Evolutionary conservation across 345 rosid genomes (phyloP).

Genomic region (Camelina hispida): DNA sequence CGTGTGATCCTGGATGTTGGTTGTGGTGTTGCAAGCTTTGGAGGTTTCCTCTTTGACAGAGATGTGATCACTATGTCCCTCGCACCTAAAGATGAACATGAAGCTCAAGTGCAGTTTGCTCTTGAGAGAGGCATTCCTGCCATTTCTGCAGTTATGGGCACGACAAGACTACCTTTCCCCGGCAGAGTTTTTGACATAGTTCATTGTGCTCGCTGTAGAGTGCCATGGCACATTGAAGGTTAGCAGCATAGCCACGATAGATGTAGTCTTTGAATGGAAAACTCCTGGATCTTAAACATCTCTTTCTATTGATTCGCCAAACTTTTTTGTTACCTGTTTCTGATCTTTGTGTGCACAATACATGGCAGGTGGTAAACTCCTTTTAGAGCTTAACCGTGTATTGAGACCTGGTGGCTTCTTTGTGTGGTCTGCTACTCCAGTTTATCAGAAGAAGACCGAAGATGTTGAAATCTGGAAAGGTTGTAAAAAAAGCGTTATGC

Average conservation of each 20-base stretch:
- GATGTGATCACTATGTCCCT: conserved; percentile 89
- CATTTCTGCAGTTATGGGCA: conserved; percentile 98
- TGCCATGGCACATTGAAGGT: conserved; percentile 99
- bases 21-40: conserved; percentile 99
- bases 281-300: neutral
- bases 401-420: conserved; percentile 91
- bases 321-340: neutral
- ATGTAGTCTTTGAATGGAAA: conserved; percentile 24
- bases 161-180: conserved; percentile 92
- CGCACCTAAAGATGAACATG: conserved; percentile 99
- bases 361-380: conserved; percentile 84
- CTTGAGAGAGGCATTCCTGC: conserved; percentile 99
- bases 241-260: conserved; percentile 16
- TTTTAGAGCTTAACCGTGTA: conserved; percentile 85
- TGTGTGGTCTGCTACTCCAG: conserved; percentile 98
- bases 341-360: conserved; percentile 22
- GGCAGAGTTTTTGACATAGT: conserved; percentile 86
- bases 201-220: conserved; percentile 99
- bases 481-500: conserved; percentile 37
- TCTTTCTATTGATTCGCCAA: conserved; percentile 6
- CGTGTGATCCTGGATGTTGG: conserved; percentile 96
- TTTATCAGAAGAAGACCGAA: conserved; percentile 75
- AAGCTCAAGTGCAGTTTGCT: conserved; percentile 97
- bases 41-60: conserved; percentile 92
- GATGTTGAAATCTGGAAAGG: conserved; percentile 95